Base-by-base conservation (phyloP, 1,284 basidiomycete species). In the Cutaneotrichosporon cutaneum region DNA sequence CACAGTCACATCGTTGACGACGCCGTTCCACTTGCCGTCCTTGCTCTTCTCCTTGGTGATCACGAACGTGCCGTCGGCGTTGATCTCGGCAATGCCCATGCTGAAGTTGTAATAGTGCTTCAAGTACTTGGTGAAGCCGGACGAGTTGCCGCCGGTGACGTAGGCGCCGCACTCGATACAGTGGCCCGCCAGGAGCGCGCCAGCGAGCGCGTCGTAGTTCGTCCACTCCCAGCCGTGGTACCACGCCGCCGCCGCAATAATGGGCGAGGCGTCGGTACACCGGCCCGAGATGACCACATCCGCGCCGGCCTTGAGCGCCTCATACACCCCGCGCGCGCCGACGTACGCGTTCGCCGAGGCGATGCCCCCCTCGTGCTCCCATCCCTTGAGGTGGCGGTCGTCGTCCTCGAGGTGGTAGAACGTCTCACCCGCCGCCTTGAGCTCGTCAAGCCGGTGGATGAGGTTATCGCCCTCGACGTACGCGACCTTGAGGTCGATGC, bases 271-370 rank as follows among this genome's bases (percentile, higher is more conserved):
- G 32, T 71, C 71, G 7, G 70, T 68, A 16, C 69, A 69, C 11
- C 71, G 59, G 0, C 71, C 71, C 1, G 68, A 68, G 14, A 73
- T 68, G 42, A 72, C 65, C 30, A 73, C 63, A 56, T 72, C 70
- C 0, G 70, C 69, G 24, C 72, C 72, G 6, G 61, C 61, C 26
- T 58, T 36, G n/a, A 66, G 61, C 2, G 64, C 64, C 11, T 51
- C 59, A 30, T 35, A 39, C 1, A 66, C 52, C 1, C 64, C 64
- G 2, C 59, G 48, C 13, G 59, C 64, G 32, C 64, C 64, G 44
- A 66, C 61, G 47, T 66, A 66, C 1, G 64, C 64, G 36, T 66
- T 66, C 0, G 42, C 58, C 22, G 10, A 62, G 16, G 35, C 62
- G 32, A 45, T 67, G 59, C 56, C 51, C 1, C 18, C 18, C 6